phyloP scores from a whole-genome alignment of 2,329 filamentous ascomycete species.

The Nigrospora osmanthi region DNA sequence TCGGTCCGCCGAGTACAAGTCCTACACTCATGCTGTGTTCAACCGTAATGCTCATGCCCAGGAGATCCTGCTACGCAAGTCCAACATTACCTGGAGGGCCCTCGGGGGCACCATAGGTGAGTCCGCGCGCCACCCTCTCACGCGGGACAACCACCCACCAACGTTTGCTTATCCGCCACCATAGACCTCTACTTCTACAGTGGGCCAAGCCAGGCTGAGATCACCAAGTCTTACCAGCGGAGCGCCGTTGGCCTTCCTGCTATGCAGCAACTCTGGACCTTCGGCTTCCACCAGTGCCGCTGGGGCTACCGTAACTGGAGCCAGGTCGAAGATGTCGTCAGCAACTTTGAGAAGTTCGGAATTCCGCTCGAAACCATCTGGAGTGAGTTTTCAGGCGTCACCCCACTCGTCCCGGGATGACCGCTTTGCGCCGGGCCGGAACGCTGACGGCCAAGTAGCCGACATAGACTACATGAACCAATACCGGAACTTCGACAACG shows the following conservation, averaged over 20 bases:
- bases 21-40: slow-evolving; percentile 70
- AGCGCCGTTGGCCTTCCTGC: slow-evolving; percentile 63
- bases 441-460: slow-evolving; percentile 34
- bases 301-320: slow-evolving; percentile 77
- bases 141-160: neutral
- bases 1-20: slow-evolving; percentile 47
- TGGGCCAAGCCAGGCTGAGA: slow-evolving; percentile 59
- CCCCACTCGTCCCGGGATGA: neutral
- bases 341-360: slow-evolving; percentile 53
- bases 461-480: slow-evolving; percentile 66
- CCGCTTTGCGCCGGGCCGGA: too few relatives aligned
- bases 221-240: slow-evolving; percentile 63
- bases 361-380: slow-evolving; percentile 71
- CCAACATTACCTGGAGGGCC: slow-evolving; percentile 63
- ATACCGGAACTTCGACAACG: slow-evolving; percentile 55
- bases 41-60: slow-evolving; percentile 70
- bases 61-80: slow-evolving; percentile 58
- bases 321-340: slow-evolving; percentile 56
- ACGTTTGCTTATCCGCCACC: neutral
- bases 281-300: slow-evolving; percentile 77
- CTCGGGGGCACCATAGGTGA: slow-evolving; percentile 61
- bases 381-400: slow-evolving; percentile 28
- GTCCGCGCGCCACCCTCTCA: neutral
- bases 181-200: slow-evolving; percentile 72
- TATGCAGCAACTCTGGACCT: slow-evolving; percentile 74